Conservation (phyloP, 345 rosid species). For the Angophora floribunda region DNA sequence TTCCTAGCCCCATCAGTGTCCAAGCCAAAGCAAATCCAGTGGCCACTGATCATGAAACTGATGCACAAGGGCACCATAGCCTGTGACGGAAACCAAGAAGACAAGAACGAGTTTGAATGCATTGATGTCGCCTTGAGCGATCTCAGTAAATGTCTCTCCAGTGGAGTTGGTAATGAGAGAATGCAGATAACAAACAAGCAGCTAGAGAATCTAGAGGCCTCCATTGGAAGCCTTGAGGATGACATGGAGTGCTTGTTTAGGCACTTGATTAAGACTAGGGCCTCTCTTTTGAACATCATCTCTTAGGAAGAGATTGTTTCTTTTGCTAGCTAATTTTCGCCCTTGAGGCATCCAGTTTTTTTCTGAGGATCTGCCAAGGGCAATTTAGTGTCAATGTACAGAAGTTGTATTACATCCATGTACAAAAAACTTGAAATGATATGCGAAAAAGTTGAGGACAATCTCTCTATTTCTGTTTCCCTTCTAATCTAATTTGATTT, state of each 20-base stretch:
- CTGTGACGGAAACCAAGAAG: conserved; percentile 19
- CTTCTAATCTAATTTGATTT: background rate
- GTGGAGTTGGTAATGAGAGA: background rate
- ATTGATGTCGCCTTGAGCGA: conserved; percentile 16
- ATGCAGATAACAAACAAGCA: conserved; percentile 4
- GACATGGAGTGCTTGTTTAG: conserved; percentile 42
- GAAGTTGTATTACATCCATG: background rate
- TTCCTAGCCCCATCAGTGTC: conserved; percentile 25
- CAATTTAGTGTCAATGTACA: background rate
- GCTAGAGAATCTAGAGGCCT: conserved; percentile 28
- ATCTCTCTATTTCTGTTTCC: background rate
- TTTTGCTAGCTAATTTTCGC: background rate
- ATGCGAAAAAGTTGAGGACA: background rate
- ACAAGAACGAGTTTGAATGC: conserved; percentile 30
- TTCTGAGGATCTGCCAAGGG: background rate
- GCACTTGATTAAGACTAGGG: conserved; percentile 47
- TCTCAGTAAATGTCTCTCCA: background rate
- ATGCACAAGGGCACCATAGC: conserved; percentile 19
- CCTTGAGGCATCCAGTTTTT: background rate
- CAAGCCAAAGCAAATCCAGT: conserved; percentile 20
- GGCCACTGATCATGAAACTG: conserved; percentile 37
- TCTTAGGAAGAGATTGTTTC: conserved; percentile 6
- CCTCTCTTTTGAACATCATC: conserved; percentile 54
- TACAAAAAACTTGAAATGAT: background rate
- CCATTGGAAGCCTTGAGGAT: conserved; percentile 40